Base-by-base conservation (phyloP, 2,329 filamentous ascomycete genomes). In the Aspergillus alliaceus region DNA sequence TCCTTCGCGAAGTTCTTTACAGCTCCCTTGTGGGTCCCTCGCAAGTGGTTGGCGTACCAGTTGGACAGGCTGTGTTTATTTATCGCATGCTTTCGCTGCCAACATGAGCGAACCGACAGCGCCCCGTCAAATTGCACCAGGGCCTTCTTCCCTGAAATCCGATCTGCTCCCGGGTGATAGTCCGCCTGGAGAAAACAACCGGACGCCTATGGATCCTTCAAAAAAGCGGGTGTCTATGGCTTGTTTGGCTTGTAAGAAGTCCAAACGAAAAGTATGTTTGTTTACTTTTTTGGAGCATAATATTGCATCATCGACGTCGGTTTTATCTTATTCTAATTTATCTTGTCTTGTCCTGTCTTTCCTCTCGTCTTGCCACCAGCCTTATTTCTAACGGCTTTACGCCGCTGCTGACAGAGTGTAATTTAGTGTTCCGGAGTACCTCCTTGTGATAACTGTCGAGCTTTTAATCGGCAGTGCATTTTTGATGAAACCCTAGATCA, bases 401-500 rank as follows among this genome's bases (percentile, higher is more conserved):
- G n/a, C n/a, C n/a, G n/a, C 18, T 46, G 24, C n/a, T 31, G 40
- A 42, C 24, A 25, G 12, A 31, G n/a, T 14, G 35, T 27, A 42
- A 27, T 42, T 49, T 50, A 75, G 72, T 77, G 74, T 59, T 74
- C 74, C 15, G 73, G 74, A 12, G 62, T 63, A 7, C 58, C 69
- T 8, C 75, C 75, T 1, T 78, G 75, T 52, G 66, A 73, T 24
- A 75, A 75, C 49, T 78, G 75, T 59, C 65, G 68, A 32, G 58
- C 70, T 29, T 73, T 72, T 50, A 66, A 69, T 22, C 62, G 70
- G 29, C 64, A 67, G 34, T 78, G 75, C 4, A 79, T 87, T 27
- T 82, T 87, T 67, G 86, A 89, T 66, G 82, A 85, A 67, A 83
- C 83, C 1, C 79, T 82, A 32, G 82, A 87, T 54, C 84, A 84